Percentiles rank a stretch among this genome's conserved stretches.
Conservation (phyloP, 768 basidiomycete species). For the Suillus brevipes region DNA sequence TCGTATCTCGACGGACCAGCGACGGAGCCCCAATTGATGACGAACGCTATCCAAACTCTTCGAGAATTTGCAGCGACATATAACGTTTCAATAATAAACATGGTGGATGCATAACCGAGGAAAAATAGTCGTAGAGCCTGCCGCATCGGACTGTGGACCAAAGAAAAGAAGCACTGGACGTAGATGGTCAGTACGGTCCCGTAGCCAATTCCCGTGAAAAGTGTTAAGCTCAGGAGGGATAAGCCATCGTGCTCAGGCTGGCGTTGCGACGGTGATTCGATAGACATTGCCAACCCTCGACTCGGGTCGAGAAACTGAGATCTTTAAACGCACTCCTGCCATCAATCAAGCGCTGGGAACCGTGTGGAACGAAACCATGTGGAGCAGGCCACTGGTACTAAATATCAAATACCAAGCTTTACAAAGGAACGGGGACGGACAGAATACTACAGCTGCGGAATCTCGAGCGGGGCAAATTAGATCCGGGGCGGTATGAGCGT, state of each 20-base stretch:
- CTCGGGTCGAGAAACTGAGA: background rate
- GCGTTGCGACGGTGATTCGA: background rate
- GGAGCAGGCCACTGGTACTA: background rate
- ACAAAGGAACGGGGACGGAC: background rate
- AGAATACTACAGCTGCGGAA: background rate
- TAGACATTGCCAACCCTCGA: background rate
- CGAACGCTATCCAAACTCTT: constrained; percentile 28
- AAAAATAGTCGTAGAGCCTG: constrained; percentile 17
- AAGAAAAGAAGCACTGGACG: background rate
- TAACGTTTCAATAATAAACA: constrained; percentile 30
- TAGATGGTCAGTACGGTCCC: constrained; percentile 5
- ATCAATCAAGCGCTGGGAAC: background rate
- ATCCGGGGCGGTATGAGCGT: background rate
- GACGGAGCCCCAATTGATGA: constrained; percentile 30
- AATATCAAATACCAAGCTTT: background rate
- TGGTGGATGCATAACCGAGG: constrained; percentile 24
- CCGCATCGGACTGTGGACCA: background rate
- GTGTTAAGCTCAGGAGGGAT: constrained; percentile 1
- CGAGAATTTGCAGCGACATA: constrained; percentile 31
- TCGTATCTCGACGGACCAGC: constrained; percentile 20
- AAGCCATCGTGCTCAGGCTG: background rate
- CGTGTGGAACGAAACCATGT: background rate
- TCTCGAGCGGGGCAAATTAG: background rate
- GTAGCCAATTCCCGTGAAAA: background rate
- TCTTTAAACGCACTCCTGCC: background rate